A percentile compares a stretch with the other conserved stretches of the same genome.
Conservation (phyloP, 768 basidiomycete species). For the Heimioporus sp. region DNA sequence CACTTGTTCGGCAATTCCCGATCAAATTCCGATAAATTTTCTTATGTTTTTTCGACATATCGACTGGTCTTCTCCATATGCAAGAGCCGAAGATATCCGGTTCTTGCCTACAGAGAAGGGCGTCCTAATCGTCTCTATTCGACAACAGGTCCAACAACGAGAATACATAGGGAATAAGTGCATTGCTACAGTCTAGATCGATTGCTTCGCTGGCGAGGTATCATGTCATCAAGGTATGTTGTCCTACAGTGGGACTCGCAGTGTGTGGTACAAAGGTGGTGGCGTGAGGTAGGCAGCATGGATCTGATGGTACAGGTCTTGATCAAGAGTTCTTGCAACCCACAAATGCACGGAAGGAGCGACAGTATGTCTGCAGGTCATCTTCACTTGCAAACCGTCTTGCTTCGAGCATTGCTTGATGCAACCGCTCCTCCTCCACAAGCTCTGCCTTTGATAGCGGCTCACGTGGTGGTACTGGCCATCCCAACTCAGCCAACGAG, state of each 20-base stretch:
- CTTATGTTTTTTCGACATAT: not conserved
- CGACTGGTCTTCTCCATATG: conserved; percentile 24
- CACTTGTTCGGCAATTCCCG: conserved; percentile 24
- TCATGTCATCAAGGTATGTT: conserved; percentile 26
- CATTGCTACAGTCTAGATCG: conserved; percentile 18
- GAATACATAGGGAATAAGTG: conserved; percentile 26
- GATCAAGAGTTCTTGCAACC: conserved; percentile 47
- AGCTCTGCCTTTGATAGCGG: conserved; percentile 68
- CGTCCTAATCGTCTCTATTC: not conserved
- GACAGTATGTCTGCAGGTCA: conserved; percentile 52
- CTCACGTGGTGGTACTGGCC: conserved; percentile 57
- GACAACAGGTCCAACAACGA: conserved; percentile 6
- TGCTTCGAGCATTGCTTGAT: conserved; percentile 60
- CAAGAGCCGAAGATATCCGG: conserved; percentile 25
- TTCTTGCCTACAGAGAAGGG: conserved; percentile 27
- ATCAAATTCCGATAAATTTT: conserved; percentile 5
- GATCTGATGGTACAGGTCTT: not conserved
- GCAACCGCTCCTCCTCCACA: conserved; percentile 62
- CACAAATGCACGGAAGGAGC: conserved; percentile 58
- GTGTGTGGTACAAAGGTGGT: not conserved
- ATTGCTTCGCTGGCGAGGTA: conserved; percentile 10
- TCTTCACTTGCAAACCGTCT: conserved; percentile 49
- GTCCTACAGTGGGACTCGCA: conserved; percentile 12
- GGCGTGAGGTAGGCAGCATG: not conserved
- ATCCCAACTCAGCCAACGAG: conserved; percentile 57